These are phyloP conservation scores for Arthrocladium fulminans DNA, from an alignment of 2,329 filamentous ascomycete species.

Conservation along the genomic window DNA sequence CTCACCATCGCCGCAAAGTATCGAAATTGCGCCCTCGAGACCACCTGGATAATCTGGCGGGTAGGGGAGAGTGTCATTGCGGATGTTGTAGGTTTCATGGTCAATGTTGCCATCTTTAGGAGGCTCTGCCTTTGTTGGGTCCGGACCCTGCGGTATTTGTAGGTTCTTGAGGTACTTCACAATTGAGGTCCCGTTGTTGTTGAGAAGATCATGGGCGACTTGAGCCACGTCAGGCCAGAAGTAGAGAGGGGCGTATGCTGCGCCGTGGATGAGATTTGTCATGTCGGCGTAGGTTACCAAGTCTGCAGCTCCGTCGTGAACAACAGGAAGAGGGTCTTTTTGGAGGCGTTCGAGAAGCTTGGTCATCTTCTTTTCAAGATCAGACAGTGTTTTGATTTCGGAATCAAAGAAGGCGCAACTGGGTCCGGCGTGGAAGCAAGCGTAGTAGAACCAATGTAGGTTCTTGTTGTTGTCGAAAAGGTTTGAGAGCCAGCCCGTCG, in stretches of 20 bases:
- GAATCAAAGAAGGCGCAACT: slow-evolving; percentile 37
- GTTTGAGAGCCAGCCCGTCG: slow-evolving; percentile 40
- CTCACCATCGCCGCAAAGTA: slow-evolving; percentile 23
- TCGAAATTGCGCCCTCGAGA: slow-evolving; percentile 16
- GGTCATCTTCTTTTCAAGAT: slow-evolving; percentile 16
- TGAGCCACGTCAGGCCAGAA: slow-evolving; percentile 31
- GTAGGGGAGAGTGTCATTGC: slow-evolving; percentile 3
- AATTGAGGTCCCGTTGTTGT: slow-evolving; percentile 24
- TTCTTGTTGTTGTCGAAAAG: slow-evolving; percentile 48
- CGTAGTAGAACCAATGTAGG: slow-evolving; percentile 45
- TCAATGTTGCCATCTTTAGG: background rate
- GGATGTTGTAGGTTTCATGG: background rate
- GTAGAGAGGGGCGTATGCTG: slow-evolving; percentile 15
- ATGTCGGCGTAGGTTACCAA: slow-evolving; percentile 45
- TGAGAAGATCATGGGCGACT: slow-evolving; percentile 30
- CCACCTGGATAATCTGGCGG: slow-evolving; percentile 14
- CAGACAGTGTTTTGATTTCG: slow-evolving; percentile 1
- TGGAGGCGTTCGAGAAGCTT: slow-evolving; percentile 13
- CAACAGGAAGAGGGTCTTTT: slow-evolving; percentile 24
- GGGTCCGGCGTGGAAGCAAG: slow-evolving; percentile 44
- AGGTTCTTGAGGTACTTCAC: slow-evolving; percentile 33
- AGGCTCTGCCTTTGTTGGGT: slow-evolving; percentile 23
- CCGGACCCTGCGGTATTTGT: slow-evolving; percentile 34
- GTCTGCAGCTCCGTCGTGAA: slow-evolving; percentile 29
- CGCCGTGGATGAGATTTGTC: slow-evolving; percentile 32